Conservation (phyloP, 2,329 filamentous ascomycete genomes). For the Penicillium sp. region DNA sequence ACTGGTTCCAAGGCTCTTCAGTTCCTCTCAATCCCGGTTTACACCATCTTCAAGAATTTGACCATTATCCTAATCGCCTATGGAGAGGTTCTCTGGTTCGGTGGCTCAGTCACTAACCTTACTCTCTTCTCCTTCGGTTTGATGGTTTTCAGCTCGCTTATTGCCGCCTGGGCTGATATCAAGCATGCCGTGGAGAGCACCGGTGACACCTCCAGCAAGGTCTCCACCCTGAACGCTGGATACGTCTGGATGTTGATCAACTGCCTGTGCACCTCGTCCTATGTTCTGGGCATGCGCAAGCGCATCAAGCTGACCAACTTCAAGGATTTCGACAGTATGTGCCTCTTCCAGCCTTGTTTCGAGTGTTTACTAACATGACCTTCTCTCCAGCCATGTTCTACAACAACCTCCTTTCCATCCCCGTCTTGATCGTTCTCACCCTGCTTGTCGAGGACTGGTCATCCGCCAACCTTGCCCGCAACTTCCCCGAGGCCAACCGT, state of each 20-base stretch:
- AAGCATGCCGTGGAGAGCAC: conserved; percentile 72
- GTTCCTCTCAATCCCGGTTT: conserved; percentile 94
- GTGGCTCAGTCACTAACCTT: conserved; percentile 82
- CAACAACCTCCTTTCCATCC: conserved; percentile 97
- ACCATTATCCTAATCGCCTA: conserved; percentile 99
- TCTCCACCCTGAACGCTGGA: conserved; percentile 88
- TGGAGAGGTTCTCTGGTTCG: conserved; percentile 97
- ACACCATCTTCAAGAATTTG: conserved; percentile 99
- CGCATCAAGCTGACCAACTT: conserved; percentile 99
- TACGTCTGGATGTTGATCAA: conserved; percentile 99
- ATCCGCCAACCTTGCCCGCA: conserved; percentile 71
- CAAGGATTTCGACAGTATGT: conserved; percentile 98
- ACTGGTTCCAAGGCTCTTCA: conserved; percentile 93
- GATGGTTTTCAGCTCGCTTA: conserved; percentile 91
- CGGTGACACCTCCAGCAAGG: conserved; percentile 65
- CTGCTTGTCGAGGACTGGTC: conserved; percentile 92
- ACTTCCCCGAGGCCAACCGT: conserved; percentile 81
- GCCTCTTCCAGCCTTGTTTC: background rate
- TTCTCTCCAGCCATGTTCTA: conserved; percentile 85
- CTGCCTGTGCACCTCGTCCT: conserved; percentile 88
- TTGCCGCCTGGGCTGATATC: conserved; percentile 97
- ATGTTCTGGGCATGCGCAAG: conserved; percentile 91
- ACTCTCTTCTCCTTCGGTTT: conserved; percentile 90
- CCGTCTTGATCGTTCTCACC: conserved; percentile 79
- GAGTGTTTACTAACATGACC: conserved; percentile 16